Evolutionary conservation across 1,139 yeast genomes (phyloP).

Genomic region (Eremothecium sinecaudum): DNA sequence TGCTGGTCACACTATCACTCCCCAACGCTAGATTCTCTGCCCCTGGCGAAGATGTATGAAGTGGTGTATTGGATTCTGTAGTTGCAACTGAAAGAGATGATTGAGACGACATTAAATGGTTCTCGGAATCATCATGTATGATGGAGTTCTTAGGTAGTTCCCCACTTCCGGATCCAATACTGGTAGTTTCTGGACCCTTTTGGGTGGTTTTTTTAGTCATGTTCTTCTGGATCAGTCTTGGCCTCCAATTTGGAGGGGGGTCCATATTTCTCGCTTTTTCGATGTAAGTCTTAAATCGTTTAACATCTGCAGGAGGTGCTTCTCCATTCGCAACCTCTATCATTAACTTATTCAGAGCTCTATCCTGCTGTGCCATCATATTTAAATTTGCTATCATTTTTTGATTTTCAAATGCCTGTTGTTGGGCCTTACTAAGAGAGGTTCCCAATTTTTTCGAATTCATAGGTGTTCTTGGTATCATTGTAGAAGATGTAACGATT

Average conservation of each 20-base stretch:
- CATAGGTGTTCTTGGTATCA: conserved; percentile 10
- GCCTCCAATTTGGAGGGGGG: conserved; percentile 33
- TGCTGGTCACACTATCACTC: too few species aligned
- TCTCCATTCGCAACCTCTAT: conserved; percentile 72
- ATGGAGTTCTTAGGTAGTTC: too few species aligned
- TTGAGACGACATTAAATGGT: not conserved
- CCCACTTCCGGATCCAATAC: too few species aligned
- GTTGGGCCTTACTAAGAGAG: conserved; percentile 17
- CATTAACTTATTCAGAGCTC: conserved; percentile 61
- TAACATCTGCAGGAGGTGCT: conserved; percentile 62
- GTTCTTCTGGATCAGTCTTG: conserved; percentile 13
- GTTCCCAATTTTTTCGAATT: conserved; percentile 10
- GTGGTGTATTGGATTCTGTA: not conserved
- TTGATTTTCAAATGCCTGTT: conserved; percentile 52
- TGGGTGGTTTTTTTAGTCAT: not conserved
- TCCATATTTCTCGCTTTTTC: conserved; percentile 72
- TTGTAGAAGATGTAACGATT: conserved; percentile 11
- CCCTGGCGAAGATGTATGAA: too few species aligned
- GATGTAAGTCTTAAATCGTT: conserved; percentile 71
- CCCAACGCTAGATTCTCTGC: too few species aligned
- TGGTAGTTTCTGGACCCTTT: not conserved
- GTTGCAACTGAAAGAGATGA: not conserved
- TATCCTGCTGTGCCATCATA: conserved; percentile 67
- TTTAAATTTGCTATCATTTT: conserved; percentile 78
- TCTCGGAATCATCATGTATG: too few species aligned